Conservation (phyloP, 768 basidiomycete genomes). For the Panaeolus cyanescens region DNA sequence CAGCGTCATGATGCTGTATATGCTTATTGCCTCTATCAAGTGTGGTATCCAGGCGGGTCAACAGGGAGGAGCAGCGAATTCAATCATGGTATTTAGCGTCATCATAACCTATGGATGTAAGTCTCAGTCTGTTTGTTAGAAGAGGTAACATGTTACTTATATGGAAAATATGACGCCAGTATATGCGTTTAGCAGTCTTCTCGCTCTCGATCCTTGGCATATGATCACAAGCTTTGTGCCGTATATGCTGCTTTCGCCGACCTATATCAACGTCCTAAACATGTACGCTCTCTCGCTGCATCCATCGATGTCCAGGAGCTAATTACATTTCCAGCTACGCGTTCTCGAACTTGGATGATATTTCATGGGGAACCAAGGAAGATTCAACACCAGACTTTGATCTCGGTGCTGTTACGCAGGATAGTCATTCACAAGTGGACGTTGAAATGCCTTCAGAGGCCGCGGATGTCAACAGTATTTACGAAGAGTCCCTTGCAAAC, state of each 20-base stretch:
- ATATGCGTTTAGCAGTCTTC: constrained; percentile 73
- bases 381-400: constrained; percentile 73
- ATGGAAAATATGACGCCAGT: constrained; percentile 47
- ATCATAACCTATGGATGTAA: constrained; percentile 81
- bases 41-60: constrained; percentile 74
- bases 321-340: constrained; percentile 59
- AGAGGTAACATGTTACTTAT: neutral
- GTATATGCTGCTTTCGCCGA: constrained; percentile 85
- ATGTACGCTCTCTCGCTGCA: constrained; percentile 50
- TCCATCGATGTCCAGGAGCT: neutral
- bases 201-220: constrained; percentile 97
- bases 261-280: constrained; percentile 75
- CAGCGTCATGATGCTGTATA: constrained; percentile 79
- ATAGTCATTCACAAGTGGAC: constrained; percentile 81
- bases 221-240: constrained; percentile 89
- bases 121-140: constrained; percentile 16
- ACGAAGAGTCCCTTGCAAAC: constrained; percentile 81
- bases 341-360: constrained; percentile 85
- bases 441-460: constrained; percentile 83
- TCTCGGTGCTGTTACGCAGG: constrained; percentile 82
- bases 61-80: constrained; percentile 67
- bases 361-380: constrained; percentile 97
- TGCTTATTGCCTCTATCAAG: constrained; percentile 79
- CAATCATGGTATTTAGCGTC: constrained; percentile 82
- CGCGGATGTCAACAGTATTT: constrained; percentile 81